Percentiles rank a stretch among this genome's conserved stretches.
Evolutionary conservation across 495 filamentous ascomycete genomes (phyloP).

Genomic region (Aspergillus nanangensis): DNA sequence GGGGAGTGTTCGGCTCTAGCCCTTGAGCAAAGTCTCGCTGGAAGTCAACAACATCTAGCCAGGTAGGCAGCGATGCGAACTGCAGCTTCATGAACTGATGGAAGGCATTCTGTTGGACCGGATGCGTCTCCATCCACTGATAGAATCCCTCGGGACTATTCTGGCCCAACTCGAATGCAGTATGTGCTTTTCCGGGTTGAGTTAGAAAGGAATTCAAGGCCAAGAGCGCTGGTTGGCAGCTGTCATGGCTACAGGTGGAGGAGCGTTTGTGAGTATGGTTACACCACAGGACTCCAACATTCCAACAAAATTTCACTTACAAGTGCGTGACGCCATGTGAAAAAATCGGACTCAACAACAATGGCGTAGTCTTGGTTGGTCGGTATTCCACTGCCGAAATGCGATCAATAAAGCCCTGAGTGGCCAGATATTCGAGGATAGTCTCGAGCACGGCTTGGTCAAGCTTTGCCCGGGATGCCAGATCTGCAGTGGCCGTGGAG

Average conservation of each 20-base stretch:
- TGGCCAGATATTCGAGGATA: not conserved
- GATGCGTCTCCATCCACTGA: not conserved
- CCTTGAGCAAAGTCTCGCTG: not conserved
- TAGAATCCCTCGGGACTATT: not conserved
- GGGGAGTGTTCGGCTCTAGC: not conserved
- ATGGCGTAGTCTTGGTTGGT: not conserved
- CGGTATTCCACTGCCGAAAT: not conserved
- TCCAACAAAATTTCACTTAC: too few relatives aligned
- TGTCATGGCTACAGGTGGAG: not conserved
- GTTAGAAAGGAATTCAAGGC: not conserved
- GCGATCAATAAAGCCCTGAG: not conserved
- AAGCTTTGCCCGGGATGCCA: not conserved
- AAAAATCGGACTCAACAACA: not conserved
- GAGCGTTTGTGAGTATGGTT: not conserved
- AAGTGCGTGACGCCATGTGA: not conserved
- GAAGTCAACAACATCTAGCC: not conserved
- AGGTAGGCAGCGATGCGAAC: not conserved
- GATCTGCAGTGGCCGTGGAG: too few relatives aligned
- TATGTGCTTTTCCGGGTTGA: not conserved
- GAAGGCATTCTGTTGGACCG: not conserved
- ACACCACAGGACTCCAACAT: not conserved
- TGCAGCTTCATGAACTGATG: not conserved
- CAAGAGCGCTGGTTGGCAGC: not conserved
- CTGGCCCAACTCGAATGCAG: not conserved
- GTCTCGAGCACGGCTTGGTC: not conserved